phyloP scores from a whole-genome alignment of 2,329 filamentous ascomycete genomes.

The Curvularia sp. region DNA sequence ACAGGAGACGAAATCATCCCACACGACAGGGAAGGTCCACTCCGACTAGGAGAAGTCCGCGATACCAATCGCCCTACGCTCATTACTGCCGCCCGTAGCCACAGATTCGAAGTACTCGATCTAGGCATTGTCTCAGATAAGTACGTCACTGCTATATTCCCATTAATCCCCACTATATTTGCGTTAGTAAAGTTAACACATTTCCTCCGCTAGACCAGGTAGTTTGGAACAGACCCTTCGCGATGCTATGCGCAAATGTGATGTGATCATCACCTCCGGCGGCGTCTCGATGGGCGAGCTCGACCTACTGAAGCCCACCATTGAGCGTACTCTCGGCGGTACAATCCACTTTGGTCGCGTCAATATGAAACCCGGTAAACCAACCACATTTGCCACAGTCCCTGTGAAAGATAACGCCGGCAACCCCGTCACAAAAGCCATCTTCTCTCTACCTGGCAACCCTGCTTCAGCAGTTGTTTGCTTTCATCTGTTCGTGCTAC shows the following conservation, averaged over 20 bases:
- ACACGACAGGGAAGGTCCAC: slow-evolving; percentile 66
- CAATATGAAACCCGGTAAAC: slow-evolving; percentile 97
- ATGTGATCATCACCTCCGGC: slow-evolving; percentile 88
- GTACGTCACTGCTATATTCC: slow-evolving; percentile 37
- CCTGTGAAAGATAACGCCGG: slow-evolving; percentile 64
- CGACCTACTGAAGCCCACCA: slow-evolving; percentile 93
- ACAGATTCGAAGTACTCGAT: slow-evolving; percentile 81
- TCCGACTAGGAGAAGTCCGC: slow-evolving; percentile 83
- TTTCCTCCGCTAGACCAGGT: slow-evolving; percentile 59
- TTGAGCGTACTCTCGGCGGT: slow-evolving; percentile 86
- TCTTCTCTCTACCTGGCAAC: slow-evolving; percentile 94
- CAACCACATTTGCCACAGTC: slow-evolving; percentile 93
- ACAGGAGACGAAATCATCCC: slow-evolving; percentile 94
- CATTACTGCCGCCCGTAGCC: slow-evolving; percentile 75
- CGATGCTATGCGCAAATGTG: slow-evolving; percentile 73
- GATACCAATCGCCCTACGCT: slow-evolving; percentile 93
- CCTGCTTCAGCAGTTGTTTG: slow-evolving; percentile 92
- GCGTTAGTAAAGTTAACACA: not conserved
- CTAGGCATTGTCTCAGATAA: slow-evolving; percentile 83
- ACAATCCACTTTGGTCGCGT: slow-evolving; percentile 97
- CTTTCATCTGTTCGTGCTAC: slow-evolving; percentile 91
- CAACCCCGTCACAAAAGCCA: slow-evolving; percentile 67
- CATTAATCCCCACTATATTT: not conserved
- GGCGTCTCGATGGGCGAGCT: slow-evolving; percentile 98
- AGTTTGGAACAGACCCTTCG: slow-evolving; percentile 80